These are phyloP conservation scores for Pterocarpus santalinus DNA, from an alignment of 306 rosid genomes.

Conservation along the genomic window DNA sequence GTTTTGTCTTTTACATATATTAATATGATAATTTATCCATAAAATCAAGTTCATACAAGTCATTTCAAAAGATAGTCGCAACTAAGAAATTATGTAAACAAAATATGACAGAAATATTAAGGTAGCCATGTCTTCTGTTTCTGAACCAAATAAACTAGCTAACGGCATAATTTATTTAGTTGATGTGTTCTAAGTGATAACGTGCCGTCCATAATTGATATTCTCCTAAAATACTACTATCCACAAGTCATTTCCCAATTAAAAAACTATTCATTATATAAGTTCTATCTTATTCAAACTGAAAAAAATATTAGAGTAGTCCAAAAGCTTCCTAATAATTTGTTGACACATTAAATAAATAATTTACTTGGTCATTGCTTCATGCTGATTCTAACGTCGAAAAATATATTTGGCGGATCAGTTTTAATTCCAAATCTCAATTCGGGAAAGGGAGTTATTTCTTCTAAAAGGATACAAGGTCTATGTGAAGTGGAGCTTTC, in stretches of 20 bases:
- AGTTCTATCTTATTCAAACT: conserved; percentile 9
- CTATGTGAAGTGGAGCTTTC: too few relatives aligned
- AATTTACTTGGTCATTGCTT: too few relatives aligned
- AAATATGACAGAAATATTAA: background rate
- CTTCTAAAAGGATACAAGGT: too few relatives aligned
- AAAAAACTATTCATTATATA: background rate
- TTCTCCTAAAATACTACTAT: background rate
- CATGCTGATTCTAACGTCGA: too few relatives aligned
- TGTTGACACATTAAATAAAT: background rate
- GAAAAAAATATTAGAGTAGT: background rate
- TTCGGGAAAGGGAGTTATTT: too few relatives aligned
- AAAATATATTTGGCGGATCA: too few relatives aligned
- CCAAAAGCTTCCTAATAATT: background rate
- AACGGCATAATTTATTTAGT: conserved; percentile 7
- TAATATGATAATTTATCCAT: background rate
- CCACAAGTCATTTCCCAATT: conserved; percentile 14
- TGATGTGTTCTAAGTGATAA: conserved; percentile 20
- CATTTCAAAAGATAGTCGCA: background rate
- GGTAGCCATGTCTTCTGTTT: background rate
- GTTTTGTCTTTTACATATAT: too few relatives aligned
- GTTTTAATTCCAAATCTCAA: too few relatives aligned
- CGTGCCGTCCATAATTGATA: conserved; percentile 46
- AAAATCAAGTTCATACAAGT: background rate
- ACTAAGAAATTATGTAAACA: background rate
- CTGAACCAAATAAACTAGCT: background rate